Percentiles rank a stretch among this genome's conserved stretches.
phyloP scores from a whole-genome alignment of 768 basidiomycete species.

The Suillus clintonianus region DNA sequence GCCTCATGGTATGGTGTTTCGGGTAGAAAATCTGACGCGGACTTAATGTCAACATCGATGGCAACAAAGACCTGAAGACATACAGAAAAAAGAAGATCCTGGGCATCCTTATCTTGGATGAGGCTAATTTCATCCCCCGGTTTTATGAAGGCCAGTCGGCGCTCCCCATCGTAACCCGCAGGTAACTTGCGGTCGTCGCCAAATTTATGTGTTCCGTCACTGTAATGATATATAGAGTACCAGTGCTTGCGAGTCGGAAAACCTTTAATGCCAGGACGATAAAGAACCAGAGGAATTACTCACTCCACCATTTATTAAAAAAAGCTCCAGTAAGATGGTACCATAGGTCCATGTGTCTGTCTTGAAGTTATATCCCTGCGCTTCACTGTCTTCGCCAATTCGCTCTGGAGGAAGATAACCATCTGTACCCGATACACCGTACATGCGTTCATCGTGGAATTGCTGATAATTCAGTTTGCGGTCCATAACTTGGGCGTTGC shows the following conservation, averaged over 20 bases:
- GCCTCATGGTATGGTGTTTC: constrained; percentile 7
- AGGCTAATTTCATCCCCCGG: constrained; percentile 1
- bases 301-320: constrained; percentile 9
- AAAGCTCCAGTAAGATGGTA: constrained; percentile 12
- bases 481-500: constrained; percentile 15
- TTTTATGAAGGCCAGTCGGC: constrained; percentile 1
- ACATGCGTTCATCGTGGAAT: constrained; percentile 2
- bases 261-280: background rate
- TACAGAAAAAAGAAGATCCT: constrained; percentile 12
- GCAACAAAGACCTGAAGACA: background rate
- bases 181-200: background rate
- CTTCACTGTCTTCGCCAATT: constrained; percentile 22
- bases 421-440: constrained; percentile 33
- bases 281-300: background rate
- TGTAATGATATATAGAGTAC: constrained; percentile 4
- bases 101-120: constrained; percentile 7
- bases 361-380: constrained; percentile 42
- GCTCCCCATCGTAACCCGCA: background rate
- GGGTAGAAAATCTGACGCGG: constrained; percentile 2
- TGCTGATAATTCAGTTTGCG: constrained; percentile 1
- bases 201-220: background rate
- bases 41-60: background rate
- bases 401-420: constrained; percentile 49
- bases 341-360: constrained; percentile 46
- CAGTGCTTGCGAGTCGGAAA: constrained; percentile 5